Evolutionary conservation across 345 rosid species (phyloP).

Genomic region (Hibiscus mutabilis): DNA sequence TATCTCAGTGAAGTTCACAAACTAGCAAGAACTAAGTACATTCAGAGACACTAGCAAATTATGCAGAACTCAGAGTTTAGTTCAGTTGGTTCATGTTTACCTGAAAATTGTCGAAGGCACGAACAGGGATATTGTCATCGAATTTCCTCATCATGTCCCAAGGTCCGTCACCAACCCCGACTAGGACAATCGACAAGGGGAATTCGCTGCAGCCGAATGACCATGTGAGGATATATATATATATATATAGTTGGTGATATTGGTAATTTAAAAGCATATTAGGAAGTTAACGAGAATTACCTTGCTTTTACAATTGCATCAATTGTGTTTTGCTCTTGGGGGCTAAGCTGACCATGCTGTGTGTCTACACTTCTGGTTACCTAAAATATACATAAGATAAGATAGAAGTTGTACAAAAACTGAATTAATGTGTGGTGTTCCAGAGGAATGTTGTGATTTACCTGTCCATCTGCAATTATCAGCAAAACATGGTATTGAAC

Average conservation of each 20-base stretch:
- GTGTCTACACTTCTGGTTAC: conserved; percentile 88
- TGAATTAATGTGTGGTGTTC: not conserved
- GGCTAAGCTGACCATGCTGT: conserved; percentile 48
- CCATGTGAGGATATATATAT: not conserved
- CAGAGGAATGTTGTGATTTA: conserved; percentile 14
- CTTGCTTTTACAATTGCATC: conserved; percentile 88
- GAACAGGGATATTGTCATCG: conserved; percentile 87
- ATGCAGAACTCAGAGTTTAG: too few species aligned
- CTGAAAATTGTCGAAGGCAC: conserved; percentile 86
- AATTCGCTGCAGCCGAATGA: conserved; percentile 44
- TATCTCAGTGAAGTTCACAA: conserved; percentile 83
- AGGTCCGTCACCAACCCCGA: conserved; percentile 95
- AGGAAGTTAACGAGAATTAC: conserved; percentile 27
- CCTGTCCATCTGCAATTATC: conserved; percentile 96
- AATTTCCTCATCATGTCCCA: conserved; percentile 96
- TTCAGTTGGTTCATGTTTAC: conserved; percentile 18
- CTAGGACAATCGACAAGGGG: conserved; percentile 80
- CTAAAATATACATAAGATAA: conserved; percentile 18
- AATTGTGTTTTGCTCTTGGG: conserved; percentile 74
- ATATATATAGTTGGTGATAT: not conserved
- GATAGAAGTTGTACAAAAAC: not conserved
- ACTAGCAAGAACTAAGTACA: conserved; percentile 29
- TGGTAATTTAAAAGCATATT: not conserved
- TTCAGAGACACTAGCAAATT: not conserved
- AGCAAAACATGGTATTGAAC: conserved; percentile 90